Percentiles rank a stretch among this genome's conserved stretches.
These are phyloP conservation scores for Pythium rhizo-oryzae DNA, from an alignment of 352 stramenopile genomes.

Conservation along the genomic window DNA sequence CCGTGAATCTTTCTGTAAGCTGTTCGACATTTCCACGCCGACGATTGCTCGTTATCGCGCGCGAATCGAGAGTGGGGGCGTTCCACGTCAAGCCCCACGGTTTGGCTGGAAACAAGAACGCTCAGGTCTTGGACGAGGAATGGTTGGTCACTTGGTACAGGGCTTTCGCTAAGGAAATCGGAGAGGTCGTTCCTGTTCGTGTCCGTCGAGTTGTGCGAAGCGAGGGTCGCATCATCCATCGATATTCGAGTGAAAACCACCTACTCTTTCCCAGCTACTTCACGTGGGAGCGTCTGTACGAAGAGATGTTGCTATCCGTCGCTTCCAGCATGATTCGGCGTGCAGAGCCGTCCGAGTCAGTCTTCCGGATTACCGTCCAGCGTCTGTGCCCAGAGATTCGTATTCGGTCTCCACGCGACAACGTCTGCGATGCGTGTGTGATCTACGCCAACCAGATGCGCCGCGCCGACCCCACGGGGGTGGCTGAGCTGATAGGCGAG, in stretches of 20 bases:
- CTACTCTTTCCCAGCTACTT: constrained; percentile 13
- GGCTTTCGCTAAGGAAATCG: neutral
- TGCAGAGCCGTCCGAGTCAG: neutral
- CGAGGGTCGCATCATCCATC: neutral
- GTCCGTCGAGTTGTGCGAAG: constrained; percentile 2
- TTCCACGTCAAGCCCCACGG: constrained; percentile 2
- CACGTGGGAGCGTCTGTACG: constrained; percentile 8
- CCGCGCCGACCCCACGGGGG: neutral
- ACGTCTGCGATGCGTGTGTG: constrained; percentile 12
- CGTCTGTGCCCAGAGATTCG: neutral
- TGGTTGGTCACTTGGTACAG: constrained; percentile 4
- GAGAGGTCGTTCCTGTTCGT: constrained; percentile 9
- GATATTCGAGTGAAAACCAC: constrained; percentile 4
- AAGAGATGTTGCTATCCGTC: constrained; percentile 10
- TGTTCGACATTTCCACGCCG: constrained; percentile 1
- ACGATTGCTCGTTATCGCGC: neutral
- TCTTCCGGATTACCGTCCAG: constrained; percentile 2
- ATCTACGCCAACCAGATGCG: constrained; percentile 9
- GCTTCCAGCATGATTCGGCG: constrained; percentile 8
- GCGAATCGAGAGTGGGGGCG: neutral
- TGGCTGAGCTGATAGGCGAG: neutral
- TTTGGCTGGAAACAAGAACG: constrained; percentile 6
- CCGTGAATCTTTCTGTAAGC: neutral
- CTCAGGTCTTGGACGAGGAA: neutral
- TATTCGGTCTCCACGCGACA: constrained; percentile 9